Evolutionary conservation across 768 basidiomycete genomes (phyloP), one percentile per base, ranked within the genome.

Genomic region (Dictyophora rubrovolvata): DNA sequence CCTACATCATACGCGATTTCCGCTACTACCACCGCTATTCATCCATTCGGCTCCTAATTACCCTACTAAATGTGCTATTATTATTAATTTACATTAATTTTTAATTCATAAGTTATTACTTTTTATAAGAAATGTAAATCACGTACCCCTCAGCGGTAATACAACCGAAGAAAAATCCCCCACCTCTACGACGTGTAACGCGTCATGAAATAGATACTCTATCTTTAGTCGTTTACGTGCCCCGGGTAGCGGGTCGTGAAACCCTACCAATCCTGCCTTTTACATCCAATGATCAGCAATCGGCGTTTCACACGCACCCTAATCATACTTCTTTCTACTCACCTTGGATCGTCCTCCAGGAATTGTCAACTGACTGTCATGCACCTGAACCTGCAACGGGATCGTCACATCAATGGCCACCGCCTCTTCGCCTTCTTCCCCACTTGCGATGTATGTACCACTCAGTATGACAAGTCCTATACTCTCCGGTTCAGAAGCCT

Each of bases 171-270:
- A 68, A 71, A 81, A 79, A 67, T 86, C 88, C 63, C 84, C 79
- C 56, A 87, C 82, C 67, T 91, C 89, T 68, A 85, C 82, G 66
- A 84, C 87, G 68, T 94, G 92, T 70, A 73, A 65, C 60, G 79
- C 79, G 47, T 82, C 84, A 65, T 79, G 78, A 76, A 94, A 96
- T 51, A 79, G 71, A 71, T 94, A 94, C 49, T 82, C 81, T 42
- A 94, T 75, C 33, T 82, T 76, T 54, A 93, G 72, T 5, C 74
- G 74, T 73, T 94, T 93, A 52, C 78, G 71, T 56, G 79, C 75
- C n/a, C 82, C 82, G 14, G 88, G 84, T 17, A 85, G 84, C 58
- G 89, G 87, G 72, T 95, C 92, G 67, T 81, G 84, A 74, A 96
- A 93, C n/a, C 92, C 92, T 66, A 89, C 84, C 46, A 95, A 75